phyloP scores from a whole-genome alignment of 164 flowering plant species.

The Houttuynia cordata region DNA sequence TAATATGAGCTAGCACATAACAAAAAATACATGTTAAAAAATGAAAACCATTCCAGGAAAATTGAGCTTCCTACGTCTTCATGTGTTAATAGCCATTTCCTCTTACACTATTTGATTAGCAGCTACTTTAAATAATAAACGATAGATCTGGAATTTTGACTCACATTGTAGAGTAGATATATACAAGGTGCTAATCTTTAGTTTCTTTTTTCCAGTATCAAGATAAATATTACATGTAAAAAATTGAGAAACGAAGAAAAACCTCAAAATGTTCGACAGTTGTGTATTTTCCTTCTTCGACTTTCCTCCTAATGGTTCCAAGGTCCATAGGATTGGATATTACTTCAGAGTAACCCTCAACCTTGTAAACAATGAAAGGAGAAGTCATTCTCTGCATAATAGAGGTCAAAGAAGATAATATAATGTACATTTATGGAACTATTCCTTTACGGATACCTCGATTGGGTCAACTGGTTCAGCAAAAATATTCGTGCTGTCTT shows the following conservation, averaged over 20 bases:
- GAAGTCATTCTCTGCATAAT: background rate
- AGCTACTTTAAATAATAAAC: too few relatives aligned
- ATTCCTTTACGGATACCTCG: background rate
- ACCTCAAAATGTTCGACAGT: slow-evolving; percentile 65
- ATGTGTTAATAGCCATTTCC: too few relatives aligned
- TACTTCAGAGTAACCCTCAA: slow-evolving; percentile 48
- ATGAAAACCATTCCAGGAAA: too few relatives aligned
- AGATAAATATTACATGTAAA: background rate
- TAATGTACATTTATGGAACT: background rate
- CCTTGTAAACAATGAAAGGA: slow-evolving; percentile 25
- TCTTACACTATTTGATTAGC: too few relatives aligned
- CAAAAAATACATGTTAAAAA: too few relatives aligned
- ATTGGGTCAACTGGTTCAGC: background rate
- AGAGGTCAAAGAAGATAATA: background rate
- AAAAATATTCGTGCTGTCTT: background rate
- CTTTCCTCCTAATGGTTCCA: slow-evolving; percentile 69
- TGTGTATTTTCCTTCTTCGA: slow-evolving; percentile 61
- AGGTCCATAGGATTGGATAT: slow-evolving; percentile 83
- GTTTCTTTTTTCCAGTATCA: background rate
- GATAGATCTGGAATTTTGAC: too few relatives aligned
- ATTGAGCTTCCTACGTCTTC: too few relatives aligned
- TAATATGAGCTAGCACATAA: too few relatives aligned
- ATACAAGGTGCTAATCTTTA: background rate
- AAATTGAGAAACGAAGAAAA: slow-evolving; percentile 8
- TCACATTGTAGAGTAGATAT: too few relatives aligned